Base-by-base conservation (phyloP, 2,329 filamentous ascomycete genomes). In the Pseudopithomyces maydicus region DNA sequence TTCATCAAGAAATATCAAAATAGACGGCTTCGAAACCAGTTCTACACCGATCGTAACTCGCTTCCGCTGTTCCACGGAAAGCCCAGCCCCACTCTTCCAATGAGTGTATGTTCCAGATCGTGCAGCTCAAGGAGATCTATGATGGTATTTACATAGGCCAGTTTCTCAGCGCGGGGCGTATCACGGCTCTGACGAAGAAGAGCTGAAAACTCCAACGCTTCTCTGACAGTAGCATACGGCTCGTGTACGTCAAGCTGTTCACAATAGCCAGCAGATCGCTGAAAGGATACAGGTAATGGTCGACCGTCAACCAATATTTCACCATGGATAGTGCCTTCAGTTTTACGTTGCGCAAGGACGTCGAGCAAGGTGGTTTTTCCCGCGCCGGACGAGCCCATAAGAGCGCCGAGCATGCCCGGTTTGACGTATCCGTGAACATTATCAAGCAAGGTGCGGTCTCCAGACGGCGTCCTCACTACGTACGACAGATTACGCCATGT, bases 341-440 rank as follows among this genome's bases (percentile, higher is more conserved):
- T 88, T 73, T 87, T 88, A 54, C 87, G 77, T 6, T 82, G 78
- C 1, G 87, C 86, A 10, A 96, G 79, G 0, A 93, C 90, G 66
- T 96, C 90, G 2, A 96, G 80, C 0, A 96, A 80, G 0, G 92
- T 95, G 0, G 91, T 95, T 78, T 96, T 96, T 48, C 91, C 91
- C 4, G 91, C 92, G n/a, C 84, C 84, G 4, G 81, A 84, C 2
- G 72, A 73, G 14, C 74, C 72, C 72, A 74, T 75, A 29, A 77
- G 64, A 0, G 79, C 81, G 5, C 80, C 85, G 15, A 85, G 73
- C 8, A 80, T 81, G 0, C 83, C 84, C 5, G 84, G 84, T 57
- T 83, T 84, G 6, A 85, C 82, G 72, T 79, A 86, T 14, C 77
- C 84, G 35, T 76, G 79, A 23, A 86, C 82, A 56, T 84, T 72